Conservation (phyloP, 345 rosid genomes). For the Noccaea caerulescens region DNA sequence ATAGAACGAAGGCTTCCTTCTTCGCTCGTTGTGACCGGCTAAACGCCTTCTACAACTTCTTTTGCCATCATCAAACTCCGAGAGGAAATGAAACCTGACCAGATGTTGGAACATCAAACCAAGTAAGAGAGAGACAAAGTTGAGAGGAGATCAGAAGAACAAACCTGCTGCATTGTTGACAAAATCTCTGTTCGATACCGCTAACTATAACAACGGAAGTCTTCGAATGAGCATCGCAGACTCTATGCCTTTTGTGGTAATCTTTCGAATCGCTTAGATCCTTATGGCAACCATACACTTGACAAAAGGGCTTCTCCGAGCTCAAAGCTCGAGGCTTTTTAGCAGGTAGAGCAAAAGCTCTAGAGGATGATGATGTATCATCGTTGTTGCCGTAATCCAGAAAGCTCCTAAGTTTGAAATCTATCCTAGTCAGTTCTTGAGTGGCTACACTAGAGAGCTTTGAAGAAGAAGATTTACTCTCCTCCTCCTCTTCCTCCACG, state of each 20-base stretch:
- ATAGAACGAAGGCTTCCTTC: conserved; percentile 75
- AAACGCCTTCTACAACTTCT: conserved; percentile 90
- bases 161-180: conserved; percentile 96
- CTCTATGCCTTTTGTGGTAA: conserved; percentile 83
- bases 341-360: conserved; percentile 23
- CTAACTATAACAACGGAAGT: conserved; percentile 65
- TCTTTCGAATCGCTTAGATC: conserved; percentile 76
- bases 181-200: conserved; percentile 77
- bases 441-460: conserved; percentile 36
- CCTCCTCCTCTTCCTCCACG: conserved; percentile 35
- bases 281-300: conserved; percentile 74
- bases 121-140: conserved; percentile 2
- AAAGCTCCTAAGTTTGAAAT: conserved; percentile 73
- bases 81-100: conserved; percentile 85
- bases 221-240: conserved; percentile 82
- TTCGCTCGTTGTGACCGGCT: conserved; percentile 83
- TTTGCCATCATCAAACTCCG: conserved; percentile 83
- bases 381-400: conserved; percentile 40
- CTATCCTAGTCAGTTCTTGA: conserved; percentile 43
- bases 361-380: conserved; percentile 16
- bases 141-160: not conserved
- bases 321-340: conserved; percentile 47
- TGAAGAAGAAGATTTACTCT: conserved; percentile 51
- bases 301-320: conserved; percentile 56
- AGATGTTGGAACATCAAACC: not conserved